These are phyloP conservation scores for Phragmites australis DNA, from an alignment of 176 grass and related monocot species.

Conservation along the genomic window DNA sequence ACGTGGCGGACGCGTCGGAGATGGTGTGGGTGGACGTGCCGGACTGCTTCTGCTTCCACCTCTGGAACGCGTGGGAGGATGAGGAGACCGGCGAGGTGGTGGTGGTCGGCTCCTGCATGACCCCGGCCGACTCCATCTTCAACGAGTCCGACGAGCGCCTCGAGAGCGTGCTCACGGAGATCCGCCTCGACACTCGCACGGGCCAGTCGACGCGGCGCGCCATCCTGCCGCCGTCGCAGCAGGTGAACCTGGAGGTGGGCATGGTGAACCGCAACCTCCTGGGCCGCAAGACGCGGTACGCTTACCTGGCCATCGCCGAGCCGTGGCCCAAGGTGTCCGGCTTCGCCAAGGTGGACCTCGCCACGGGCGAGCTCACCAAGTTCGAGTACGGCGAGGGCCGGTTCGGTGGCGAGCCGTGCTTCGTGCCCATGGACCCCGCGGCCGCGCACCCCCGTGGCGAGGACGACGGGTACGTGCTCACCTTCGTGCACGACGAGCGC, in stretches of 20 bases:
- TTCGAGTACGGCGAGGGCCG: constrained; percentile 67
- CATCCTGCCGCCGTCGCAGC: constrained; percentile 43
- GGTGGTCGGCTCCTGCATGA: constrained; percentile 93
- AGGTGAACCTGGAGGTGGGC: constrained; percentile 92
- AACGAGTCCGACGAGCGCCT: constrained; percentile 80
- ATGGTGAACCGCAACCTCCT: constrained; percentile 85
- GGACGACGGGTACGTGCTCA: constrained; percentile 85
- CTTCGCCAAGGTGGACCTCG: constrained; percentile 87
- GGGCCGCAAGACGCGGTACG: constrained; percentile 72
- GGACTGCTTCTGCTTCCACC: constrained; percentile 99
- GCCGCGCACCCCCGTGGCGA: constrained; percentile 41
- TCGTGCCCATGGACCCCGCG: constrained; percentile 51
- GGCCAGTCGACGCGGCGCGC: constrained; percentile 65
- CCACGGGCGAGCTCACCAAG: constrained; percentile 62
- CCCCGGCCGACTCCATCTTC: constrained; percentile 92
- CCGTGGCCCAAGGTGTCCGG: constrained; percentile 96
- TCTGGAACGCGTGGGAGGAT: constrained; percentile 99
- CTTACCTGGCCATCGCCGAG: constrained; percentile 88
- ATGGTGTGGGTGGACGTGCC: constrained; percentile 88
- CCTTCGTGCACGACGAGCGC: constrained; percentile 79
- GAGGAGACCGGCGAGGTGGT: constrained; percentile 66
- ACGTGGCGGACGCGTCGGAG: constrained; percentile 59
- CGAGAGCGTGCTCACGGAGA: constrained; percentile 82
- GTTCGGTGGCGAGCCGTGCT: constrained; percentile 93
- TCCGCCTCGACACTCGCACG: constrained; percentile 74